Evolutionary conservation across 257 asterid species (phyloP).

Genomic region (Ehretia macrophylla): DNA sequence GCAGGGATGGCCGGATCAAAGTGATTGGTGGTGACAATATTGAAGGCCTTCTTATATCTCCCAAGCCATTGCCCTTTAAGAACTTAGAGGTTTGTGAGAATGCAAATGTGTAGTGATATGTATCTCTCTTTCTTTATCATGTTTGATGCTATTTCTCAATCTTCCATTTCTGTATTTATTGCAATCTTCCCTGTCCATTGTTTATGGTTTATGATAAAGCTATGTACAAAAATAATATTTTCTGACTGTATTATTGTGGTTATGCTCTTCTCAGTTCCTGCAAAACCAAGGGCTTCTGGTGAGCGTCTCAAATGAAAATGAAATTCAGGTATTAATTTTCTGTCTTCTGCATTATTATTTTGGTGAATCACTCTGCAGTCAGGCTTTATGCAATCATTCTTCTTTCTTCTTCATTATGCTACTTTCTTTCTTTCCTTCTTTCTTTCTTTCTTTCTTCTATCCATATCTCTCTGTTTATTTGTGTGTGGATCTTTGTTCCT

Average conservation of each 20-base stretch:
- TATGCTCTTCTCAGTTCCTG: conserved; percentile 61
- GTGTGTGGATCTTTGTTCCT: conserved; percentile 6
- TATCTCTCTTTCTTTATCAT: background rate
- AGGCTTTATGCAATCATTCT: conserved; percentile 1
- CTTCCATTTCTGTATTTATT: background rate
- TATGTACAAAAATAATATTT: background rate
- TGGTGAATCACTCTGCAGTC: conserved; percentile 4
- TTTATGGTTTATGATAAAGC: background rate
- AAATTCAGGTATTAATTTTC: conserved; percentile 63
- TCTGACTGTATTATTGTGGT: conserved; percentile 7
- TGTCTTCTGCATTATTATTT: conserved; percentile 8
- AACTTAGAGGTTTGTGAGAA: conserved; percentile 71
- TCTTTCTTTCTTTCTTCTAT: background rate
- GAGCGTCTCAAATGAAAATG: conserved; percentile 83
- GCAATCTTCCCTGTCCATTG: background rate
- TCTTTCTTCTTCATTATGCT: conserved; percentile 5
- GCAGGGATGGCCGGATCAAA: conserved; percentile 96
- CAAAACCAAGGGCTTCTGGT: conserved; percentile 92
- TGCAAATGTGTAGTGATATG: background rate
- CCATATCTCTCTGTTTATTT: background rate
- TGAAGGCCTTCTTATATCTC: conserved; percentile 83
- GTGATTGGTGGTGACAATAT: conserved; percentile 79
- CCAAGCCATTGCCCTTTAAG: conserved; percentile 73
- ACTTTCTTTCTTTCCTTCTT: background rate
- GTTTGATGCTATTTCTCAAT: background rate